Conservation (phyloP, 257 asterid genomes). For the Solanum lycopersicoides region DNA sequence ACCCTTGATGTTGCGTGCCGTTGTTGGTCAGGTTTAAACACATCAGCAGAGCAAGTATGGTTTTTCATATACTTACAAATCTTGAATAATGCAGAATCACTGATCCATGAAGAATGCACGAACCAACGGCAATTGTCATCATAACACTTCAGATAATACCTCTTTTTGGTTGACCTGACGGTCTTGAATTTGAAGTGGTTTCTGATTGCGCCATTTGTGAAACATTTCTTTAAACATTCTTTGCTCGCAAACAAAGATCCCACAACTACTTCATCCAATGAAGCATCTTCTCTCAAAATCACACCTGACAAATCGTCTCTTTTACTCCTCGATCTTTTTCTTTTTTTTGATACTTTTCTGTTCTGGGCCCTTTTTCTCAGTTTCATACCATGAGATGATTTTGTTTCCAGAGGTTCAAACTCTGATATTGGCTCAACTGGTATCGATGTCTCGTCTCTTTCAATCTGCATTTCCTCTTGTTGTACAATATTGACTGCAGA, state of each 20-base stretch:
- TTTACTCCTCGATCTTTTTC: background rate
- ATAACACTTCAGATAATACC: background rate
- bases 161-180: background rate
- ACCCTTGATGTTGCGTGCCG: slow-evolving; percentile 1
- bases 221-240: background rate
- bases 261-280: background rate
- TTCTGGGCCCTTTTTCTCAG: background rate
- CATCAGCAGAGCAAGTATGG: background rate
- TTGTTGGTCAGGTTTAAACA: background rate
- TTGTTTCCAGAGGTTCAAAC: background rate
- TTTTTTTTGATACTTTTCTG: background rate
- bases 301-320: background rate
- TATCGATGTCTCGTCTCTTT: background rate
- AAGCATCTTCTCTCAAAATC: background rate
- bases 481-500: background rate
- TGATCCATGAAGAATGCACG: background rate
- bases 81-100: background rate
- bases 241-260: background rate
- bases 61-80: background rate
- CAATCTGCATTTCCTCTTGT: slow-evolving; percentile 1
- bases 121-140: background rate
- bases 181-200: background rate
- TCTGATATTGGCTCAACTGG: background rate
- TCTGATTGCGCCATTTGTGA: background rate
- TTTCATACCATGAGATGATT: background rate